phyloP scores from a whole-genome alignment of 1,284 basidiomycete species.

The Fomes fomentarius region DNA sequence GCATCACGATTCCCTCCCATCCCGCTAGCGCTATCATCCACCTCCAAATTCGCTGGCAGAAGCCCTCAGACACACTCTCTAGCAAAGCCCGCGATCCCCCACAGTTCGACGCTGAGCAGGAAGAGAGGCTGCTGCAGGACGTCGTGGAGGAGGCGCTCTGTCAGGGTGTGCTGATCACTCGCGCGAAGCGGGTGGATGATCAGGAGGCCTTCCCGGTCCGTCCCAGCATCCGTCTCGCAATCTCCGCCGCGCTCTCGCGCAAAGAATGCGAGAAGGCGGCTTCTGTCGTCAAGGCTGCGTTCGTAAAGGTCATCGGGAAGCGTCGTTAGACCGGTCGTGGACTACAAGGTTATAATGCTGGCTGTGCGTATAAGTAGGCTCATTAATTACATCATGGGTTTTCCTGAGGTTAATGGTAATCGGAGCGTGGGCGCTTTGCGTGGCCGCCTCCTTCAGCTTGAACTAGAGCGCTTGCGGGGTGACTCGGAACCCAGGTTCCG shows the following conservation, averaged over 20 bases:
- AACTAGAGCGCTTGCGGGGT: no score
- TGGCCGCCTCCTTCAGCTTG: no score
- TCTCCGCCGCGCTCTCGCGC: constrained; percentile 77
- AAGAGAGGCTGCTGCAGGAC: constrained; percentile 84
- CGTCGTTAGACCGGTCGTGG: constrained; percentile 38
- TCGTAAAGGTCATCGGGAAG: constrained; percentile 70
- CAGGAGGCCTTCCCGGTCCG: constrained; percentile 84
- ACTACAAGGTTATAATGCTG: no score
- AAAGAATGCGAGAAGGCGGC: constrained; percentile 94
- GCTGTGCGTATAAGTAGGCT: no score
- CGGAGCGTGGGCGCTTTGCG: no score
- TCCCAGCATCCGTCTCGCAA: constrained; percentile 85
- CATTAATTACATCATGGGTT: no score
- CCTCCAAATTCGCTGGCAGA: constrained; percentile 61
- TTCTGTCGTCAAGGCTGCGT: constrained; percentile 71
- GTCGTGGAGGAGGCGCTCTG: constrained; percentile 82
- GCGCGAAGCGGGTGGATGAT: constrained; percentile 78
- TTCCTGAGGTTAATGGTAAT: no score
- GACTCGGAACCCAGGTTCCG: no score
- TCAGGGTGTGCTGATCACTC: constrained; percentile 83
- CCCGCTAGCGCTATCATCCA: constrained; percentile 88
- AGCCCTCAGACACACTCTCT: constrained; percentile 48
- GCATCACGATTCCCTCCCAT: constrained; percentile 86
- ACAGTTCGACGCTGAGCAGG: constrained; percentile 64
- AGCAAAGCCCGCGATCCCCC: constrained; percentile 45